Evolutionary conservation across 78 protist genomes (phyloP), one percentile per base, ranked within the genome.

Genomic region (Mantamonas sphyraenae): DNA sequence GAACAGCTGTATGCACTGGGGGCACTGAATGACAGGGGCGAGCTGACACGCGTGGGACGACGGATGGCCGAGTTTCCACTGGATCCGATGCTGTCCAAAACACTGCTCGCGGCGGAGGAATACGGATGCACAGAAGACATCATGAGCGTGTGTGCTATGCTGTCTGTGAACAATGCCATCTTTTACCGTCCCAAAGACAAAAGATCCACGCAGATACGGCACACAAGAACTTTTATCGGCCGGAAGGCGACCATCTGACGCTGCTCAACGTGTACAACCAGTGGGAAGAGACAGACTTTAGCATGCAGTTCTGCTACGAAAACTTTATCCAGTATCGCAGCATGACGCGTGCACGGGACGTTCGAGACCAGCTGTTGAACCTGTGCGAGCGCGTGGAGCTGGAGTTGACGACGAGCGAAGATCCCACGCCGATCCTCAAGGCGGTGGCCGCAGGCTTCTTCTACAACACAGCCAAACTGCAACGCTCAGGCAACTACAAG

Each of bases 31-130:
- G 97, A 91, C 60, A 28, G 68, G 14, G 98, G 98, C n/a, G 93
- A 94, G 75, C 66, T 97, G 34, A 95, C 99, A n/a, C 89, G 82
- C 45, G 55, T 91, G 2, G 99, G 96, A 19, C 62, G 96, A 39
- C 81, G 88, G 24, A 95, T 97, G 98, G 98, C 98, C n/a, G 98
- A 88, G 39, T 93, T 97, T 76, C 99, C 99, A 2, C 61, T 97
- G 31, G 98, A 95, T 64, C 98, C 98, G 31, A 71, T 64, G 80
- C 67, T 95, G 37, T 19, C 84, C 20, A 90, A 92, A 61, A 74
- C 73, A 87, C 71, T 95, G 7, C 31, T 95, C 17, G 87, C 85
- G 24, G 20, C 82, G 43, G 95, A 89, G 67, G 33, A 75, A 68
- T 93, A 83, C 86, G 69, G 58, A 22, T 68, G 81, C 47, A 16